Evolutionary conservation across 169 alveolate genomes (phyloP), one percentile per base, ranked within the genome.

Genomic region (Eimeria zaria): DNA sequence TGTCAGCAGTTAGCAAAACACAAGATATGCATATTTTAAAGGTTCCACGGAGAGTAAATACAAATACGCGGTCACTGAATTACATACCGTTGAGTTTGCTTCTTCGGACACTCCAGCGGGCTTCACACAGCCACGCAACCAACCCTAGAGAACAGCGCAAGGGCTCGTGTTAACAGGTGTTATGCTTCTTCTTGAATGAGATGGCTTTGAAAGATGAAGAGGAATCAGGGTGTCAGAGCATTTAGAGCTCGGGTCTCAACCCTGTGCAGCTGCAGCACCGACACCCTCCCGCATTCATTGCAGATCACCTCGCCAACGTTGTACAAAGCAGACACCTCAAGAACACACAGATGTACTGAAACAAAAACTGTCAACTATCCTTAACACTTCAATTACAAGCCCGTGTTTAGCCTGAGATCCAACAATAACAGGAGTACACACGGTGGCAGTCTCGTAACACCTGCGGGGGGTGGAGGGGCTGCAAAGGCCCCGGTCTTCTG

Each of bases 181-280:
- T 76, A 22, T 44, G 48, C 5, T 76, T 55, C 84, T 76, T 60
- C 39, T 76, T 6, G 7, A 46, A 27, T 44, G 24, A n/a, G 60
- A 76, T 27, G 11, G 27, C 39, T 44, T n/a, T 44, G 18, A 30
- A 46, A 48, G 41, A 27, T 18, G 16, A n/a, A 44, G 62, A 44
- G 87, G 41, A 33, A 22, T 44, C 87, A 44, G 44, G 3, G 44
- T 7, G 41, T 48, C 27, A n/a, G 87, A 46, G 64, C 87, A 39
- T 44, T 60, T 18, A 27, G 62, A 8, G 64, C 27, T 24, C 22
- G 62, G 60, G 87, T 64, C 87, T 46, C 60, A 48, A 46, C 87
- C 58, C 64, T 44, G 87, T 76, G 62, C 39, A 76, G 39, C 64
- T n/a, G n/a, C n/a, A 46, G 27, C 87, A 46, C 87, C 87, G 87